Conservation (phyloP, 148 eudicot species). For the Camellia sinensis region DNA sequence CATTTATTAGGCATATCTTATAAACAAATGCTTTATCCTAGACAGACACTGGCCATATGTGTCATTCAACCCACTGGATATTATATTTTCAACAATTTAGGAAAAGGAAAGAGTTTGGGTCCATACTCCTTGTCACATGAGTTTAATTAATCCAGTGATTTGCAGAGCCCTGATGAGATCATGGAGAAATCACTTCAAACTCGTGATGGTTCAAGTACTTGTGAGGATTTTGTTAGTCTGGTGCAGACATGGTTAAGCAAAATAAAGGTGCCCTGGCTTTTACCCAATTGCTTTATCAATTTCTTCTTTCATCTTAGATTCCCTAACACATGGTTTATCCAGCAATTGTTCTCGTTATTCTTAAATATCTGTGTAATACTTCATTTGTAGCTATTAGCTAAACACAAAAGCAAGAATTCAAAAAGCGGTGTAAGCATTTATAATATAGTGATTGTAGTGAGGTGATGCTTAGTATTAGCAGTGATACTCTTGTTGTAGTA, state of each 20-base stretch:
- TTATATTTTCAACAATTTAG: not conserved
- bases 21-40: not conserved
- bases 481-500: not conserved
- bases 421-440: not conserved
- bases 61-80: not conserved
- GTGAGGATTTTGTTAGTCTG: slow-evolving; percentile 72
- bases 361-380: not conserved
- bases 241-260: slow-evolving; percentile 83
- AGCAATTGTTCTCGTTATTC: not conserved
- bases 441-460: not conserved
- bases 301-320: not conserved
- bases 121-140: not conserved
- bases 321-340: not conserved
- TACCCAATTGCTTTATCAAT: not conserved
- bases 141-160: slow-evolving; percentile 20
- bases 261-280: slow-evolving; percentile 57
- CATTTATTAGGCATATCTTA: not conserved
- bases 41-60: not conserved
- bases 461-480: not conserved
- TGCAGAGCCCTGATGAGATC: slow-evolving; percentile 90
- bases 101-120: not conserved
- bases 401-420: too few relatives aligned
- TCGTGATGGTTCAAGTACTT: slow-evolving; percentile 62
- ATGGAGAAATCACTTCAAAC: slow-evolving; percentile 69
- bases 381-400: not conserved